phyloP scores from a whole-genome alignment of 1,139 yeast species.

The Candida tropicalis region DNA sequence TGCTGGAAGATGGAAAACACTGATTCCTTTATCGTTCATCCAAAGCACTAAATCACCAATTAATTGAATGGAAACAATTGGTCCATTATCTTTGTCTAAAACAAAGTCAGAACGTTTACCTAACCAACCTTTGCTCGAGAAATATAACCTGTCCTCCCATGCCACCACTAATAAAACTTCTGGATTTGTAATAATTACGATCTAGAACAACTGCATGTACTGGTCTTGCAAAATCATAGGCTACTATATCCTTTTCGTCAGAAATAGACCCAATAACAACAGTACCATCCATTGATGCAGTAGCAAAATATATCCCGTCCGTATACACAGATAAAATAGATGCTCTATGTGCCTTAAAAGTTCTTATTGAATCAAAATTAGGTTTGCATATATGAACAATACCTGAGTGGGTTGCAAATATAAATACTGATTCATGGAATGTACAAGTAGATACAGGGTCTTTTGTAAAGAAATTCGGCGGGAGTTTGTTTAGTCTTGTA shows the following conservation, averaged over 20 bases:
- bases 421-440: slow-evolving; percentile 59
- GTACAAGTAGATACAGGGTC: slow-evolving; percentile 79
- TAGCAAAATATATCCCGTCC: slow-evolving; percentile 75
- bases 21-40: slow-evolving; percentile 84
- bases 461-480: slow-evolving; percentile 63
- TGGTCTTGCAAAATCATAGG: slow-evolving; percentile 85
- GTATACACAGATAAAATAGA: slow-evolving; percentile 73
- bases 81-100: slow-evolving; percentile 65
- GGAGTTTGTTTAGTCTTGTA: slow-evolving; percentile 64
- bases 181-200: slow-evolving; percentile 60
- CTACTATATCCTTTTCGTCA: slow-evolving; percentile 66
- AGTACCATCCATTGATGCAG: slow-evolving; percentile 93
- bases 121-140: slow-evolving; percentile 83
- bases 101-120: slow-evolving; percentile 74
- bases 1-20: slow-evolving; percentile 54
- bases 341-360: slow-evolving; percentile 84
- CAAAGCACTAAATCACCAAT: slow-evolving; percentile 71
- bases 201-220: slow-evolving; percentile 85
- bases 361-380: slow-evolving; percentile 60
- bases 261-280: slow-evolving; percentile 74
- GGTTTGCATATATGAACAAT: slow-evolving; percentile 67
- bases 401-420: slow-evolving; percentile 92
- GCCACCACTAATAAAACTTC: slow-evolving; percentile 83
- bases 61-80: slow-evolving; percentile 66
- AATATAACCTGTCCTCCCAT: slow-evolving; percentile 81